phyloP scores from a whole-genome alignment of 257 asterid species.

The Solanum peruvianum region DNA sequence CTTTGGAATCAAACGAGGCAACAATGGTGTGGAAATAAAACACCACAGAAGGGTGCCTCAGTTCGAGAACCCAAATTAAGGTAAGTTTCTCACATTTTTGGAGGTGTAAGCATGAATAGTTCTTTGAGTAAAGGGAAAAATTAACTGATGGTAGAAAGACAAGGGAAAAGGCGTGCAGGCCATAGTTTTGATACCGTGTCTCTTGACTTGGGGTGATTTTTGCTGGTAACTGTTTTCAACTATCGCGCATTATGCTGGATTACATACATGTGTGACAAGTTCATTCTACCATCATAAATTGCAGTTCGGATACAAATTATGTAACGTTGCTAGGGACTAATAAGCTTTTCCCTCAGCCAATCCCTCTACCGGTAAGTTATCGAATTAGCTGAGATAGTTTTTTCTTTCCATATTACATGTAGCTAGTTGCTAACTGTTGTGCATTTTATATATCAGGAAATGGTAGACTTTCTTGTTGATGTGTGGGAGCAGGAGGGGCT shows the following conservation, averaged over 20 bases:
- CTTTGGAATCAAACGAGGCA: conserved; percentile 89
- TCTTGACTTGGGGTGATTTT: not conserved
- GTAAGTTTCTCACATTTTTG: conserved; percentile 16
- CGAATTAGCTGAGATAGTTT: not conserved
- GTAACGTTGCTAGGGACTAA: conserved; percentile 70
- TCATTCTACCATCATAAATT: not conserved
- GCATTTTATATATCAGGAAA: conserved; percentile 18
- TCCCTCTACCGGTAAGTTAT: conserved; percentile 67
- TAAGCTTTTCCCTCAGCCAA: conserved; percentile 73
- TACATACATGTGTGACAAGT: not conserved
- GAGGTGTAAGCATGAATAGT: not conserved
- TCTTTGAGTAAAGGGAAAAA: not conserved
- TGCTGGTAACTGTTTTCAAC: not conserved
- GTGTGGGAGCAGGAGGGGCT: conserved; percentile 39
- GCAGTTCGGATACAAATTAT: conserved; percentile 69
- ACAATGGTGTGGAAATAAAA: conserved; percentile 74
- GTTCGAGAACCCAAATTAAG: conserved; percentile 53
- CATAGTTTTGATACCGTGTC: not conserved
- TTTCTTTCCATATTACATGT: not conserved
- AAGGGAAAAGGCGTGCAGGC: not conserved
- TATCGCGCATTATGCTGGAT: not conserved
- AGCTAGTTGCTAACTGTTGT: not conserved
- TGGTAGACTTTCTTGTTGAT: conserved; percentile 37
- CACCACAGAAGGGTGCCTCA: conserved; percentile 24
- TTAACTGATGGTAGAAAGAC: not conserved